These are phyloP conservation scores for Elongisporangium anandrum DNA, from an alignment of 352 stramenopile species.

Conservation along the genomic window DNA sequence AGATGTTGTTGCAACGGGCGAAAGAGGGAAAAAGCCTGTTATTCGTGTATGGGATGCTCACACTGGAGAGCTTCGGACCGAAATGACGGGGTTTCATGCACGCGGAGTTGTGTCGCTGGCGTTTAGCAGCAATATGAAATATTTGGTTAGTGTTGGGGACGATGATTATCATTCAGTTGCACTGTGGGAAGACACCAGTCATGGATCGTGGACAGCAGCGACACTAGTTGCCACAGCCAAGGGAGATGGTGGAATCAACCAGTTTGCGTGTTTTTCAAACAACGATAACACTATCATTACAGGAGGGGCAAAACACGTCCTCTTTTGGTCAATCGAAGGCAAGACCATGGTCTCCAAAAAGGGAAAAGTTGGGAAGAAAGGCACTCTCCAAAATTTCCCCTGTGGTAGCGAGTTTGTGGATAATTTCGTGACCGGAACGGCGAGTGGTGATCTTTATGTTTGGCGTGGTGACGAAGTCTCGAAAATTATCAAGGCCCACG, in stretches of 20 bases:
- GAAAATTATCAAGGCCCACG: constrained; percentile 60
- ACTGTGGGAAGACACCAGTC: constrained; percentile 67
- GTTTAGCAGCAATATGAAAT: constrained; percentile 54
- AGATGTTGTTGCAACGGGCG: constrained; percentile 82
- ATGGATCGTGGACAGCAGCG: constrained; percentile 56
- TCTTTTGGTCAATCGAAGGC: constrained; percentile 64
- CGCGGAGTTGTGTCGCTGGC: constrained; percentile 67
- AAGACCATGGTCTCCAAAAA: constrained; percentile 48
- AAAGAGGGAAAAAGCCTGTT: constrained; percentile 68
- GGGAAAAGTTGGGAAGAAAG: constrained; percentile 60
- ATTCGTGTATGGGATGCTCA: constrained; percentile 85
- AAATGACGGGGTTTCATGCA: constrained; percentile 63
- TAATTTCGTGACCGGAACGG: constrained; percentile 42
- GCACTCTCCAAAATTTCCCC: constrained; percentile 43
- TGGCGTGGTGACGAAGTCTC: constrained; percentile 47
- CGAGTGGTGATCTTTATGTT: constrained; percentile 51
- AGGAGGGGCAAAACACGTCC: constrained; percentile 57
- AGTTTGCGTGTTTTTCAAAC: constrained; percentile 43
- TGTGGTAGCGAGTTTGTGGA: constrained; percentile 32
- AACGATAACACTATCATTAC: constrained; percentile 41
- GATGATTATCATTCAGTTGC: constrained; percentile 83
- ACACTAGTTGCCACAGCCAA: constrained; percentile 43
- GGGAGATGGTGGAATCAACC: constrained; percentile 49
- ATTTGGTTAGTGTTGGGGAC: constrained; percentile 64
- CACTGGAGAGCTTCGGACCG: constrained; percentile 54